phyloP scores from a whole-genome alignment of 164 flowering plant species.

The Amborella trichopoda region DNA sequence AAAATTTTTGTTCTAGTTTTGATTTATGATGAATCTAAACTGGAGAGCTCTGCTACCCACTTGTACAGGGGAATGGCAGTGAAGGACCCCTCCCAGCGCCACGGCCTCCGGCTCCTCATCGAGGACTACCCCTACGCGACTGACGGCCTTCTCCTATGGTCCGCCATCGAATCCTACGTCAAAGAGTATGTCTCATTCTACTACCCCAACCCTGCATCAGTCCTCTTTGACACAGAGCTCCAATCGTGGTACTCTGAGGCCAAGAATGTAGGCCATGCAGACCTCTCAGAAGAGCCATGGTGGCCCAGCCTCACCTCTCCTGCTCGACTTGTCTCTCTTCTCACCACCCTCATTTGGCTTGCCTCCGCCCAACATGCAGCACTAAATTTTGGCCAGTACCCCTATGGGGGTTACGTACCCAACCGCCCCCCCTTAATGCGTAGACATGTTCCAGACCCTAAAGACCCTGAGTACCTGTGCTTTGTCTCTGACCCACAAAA shows the following conservation, averaged over 20 bases:
- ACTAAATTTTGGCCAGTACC: slow-evolving; percentile 92
- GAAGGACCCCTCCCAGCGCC: slow-evolving; percentile 60
- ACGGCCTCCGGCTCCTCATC: slow-evolving; percentile 58
- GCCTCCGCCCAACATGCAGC: slow-evolving; percentile 98
- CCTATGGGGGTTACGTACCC: slow-evolving; percentile 93
- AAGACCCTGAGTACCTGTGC: slow-evolving; percentile 48
- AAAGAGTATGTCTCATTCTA: slow-evolving; percentile 47
- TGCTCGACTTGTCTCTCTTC: slow-evolving; percentile 42
- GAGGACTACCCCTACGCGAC: slow-evolving; percentile 89
- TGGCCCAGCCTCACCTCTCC: slow-evolving; percentile 55
- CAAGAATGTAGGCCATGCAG: slow-evolving; percentile 74
- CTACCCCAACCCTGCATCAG: slow-evolving; percentile 38
- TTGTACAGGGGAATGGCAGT: slow-evolving; percentile 66
- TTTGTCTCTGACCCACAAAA: slow-evolving; percentile 64
- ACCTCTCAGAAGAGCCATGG: slow-evolving; percentile 51
- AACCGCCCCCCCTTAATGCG: slow-evolving; percentile 90
- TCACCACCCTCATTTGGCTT: slow-evolving; percentile 87
- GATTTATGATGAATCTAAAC: no score
- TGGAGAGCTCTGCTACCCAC: no score
- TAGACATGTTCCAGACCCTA: slow-evolving; percentile 58
- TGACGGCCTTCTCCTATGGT: slow-evolving; percentile 87
- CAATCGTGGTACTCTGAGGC: slow-evolving; percentile 88
- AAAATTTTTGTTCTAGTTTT: no score
- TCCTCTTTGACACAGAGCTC: slow-evolving; percentile 61
- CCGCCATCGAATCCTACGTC: slow-evolving; percentile 69